Conservation (phyloP, 208 protist species). For the Leishmania aethiopica region DNA sequence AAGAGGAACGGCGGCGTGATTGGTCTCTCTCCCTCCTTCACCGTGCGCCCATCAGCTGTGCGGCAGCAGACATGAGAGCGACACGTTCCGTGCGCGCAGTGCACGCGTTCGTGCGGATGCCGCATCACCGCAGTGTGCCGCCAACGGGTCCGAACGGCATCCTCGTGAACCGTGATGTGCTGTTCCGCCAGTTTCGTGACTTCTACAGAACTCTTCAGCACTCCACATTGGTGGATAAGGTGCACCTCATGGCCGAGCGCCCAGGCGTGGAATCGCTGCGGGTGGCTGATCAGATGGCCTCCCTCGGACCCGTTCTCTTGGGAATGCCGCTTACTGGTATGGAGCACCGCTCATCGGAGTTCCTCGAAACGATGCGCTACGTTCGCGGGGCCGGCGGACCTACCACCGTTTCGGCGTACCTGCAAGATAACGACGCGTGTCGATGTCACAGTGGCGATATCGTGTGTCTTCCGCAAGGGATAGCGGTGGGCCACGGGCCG, state of each 20-base stretch:
- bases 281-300: slow-evolving; percentile 81
- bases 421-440: slow-evolving; percentile 86
- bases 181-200: slow-evolving; percentile 89
- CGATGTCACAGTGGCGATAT: slow-evolving; percentile 90
- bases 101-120: slow-evolving; percentile 90
- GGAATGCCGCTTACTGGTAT: slow-evolving; percentile 83
- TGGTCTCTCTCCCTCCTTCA: neutral
- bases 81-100: slow-evolving; percentile 36
- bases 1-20: neutral
- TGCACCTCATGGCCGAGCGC: slow-evolving; percentile 90
- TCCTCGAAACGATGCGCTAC: slow-evolving; percentile 90
- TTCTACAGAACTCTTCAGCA: slow-evolving; percentile 90
- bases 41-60: neutral
- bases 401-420: slow-evolving; percentile 66
- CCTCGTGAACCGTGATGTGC: slow-evolving; percentile 89
- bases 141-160: slow-evolving; percentile 82
- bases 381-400: slow-evolving; percentile 80
- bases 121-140: slow-evolving; percentile 83
- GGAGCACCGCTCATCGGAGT: slow-evolving; percentile 88
- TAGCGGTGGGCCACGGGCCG: slow-evolving; percentile 86
- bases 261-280: slow-evolving; percentile 71
- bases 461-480: slow-evolving; percentile 80
- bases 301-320: slow-evolving; percentile 80
- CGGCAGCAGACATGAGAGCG: slow-evolving; percentile 19
- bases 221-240: slow-evolving; percentile 86